phyloP scores from a whole-genome alignment of 306 rosid species.

The Begonia masoniana region DNA sequence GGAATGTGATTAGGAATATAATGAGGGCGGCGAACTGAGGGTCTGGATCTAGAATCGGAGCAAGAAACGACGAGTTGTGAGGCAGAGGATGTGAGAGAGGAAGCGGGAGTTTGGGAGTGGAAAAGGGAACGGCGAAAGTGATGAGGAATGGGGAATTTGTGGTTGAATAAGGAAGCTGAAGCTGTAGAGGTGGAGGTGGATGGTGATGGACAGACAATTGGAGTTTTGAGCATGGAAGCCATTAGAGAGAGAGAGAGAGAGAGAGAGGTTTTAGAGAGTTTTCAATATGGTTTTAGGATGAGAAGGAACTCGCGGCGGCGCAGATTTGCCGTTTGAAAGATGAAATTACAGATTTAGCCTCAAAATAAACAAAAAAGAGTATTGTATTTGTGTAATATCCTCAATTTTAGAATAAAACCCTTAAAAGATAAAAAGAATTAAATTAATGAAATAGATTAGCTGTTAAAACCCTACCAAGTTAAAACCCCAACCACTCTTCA shows the following conservation, averaged over 20 bases:
- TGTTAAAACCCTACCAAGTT: too few relatives aligned
- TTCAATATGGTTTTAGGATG: not conserved
- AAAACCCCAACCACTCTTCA: too few relatives aligned
- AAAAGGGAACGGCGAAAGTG: not conserved
- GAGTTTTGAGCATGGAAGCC: slow-evolving; percentile 19
- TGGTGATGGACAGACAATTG: slow-evolving; percentile 3
- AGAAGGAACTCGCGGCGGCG: too few relatives aligned
- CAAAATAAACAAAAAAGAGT: too few relatives aligned
- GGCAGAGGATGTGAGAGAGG: not conserved
- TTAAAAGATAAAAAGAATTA: too few relatives aligned
- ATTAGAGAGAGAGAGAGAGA: not conserved
- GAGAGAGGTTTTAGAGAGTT: not conserved
- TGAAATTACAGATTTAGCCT: too few relatives aligned
- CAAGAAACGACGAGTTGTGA: not conserved
- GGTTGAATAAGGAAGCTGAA: not conserved
- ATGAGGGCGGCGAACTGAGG: slow-evolving; percentile 37
- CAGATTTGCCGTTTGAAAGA: too few relatives aligned
- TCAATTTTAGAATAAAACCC: too few relatives aligned
- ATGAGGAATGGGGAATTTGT: not conserved
- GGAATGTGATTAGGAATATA: slow-evolving; percentile 77
- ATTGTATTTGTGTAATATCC: too few relatives aligned
- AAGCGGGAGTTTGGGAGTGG: not conserved
- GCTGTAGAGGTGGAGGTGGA: not conserved
- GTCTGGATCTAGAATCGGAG: not conserved
- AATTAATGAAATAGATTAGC: too few relatives aligned